Evolutionary conservation across 441 rosid genomes (phyloP), one percentile per base, ranked within the genome.

Genomic region (Populus trichocarpa): DNA sequence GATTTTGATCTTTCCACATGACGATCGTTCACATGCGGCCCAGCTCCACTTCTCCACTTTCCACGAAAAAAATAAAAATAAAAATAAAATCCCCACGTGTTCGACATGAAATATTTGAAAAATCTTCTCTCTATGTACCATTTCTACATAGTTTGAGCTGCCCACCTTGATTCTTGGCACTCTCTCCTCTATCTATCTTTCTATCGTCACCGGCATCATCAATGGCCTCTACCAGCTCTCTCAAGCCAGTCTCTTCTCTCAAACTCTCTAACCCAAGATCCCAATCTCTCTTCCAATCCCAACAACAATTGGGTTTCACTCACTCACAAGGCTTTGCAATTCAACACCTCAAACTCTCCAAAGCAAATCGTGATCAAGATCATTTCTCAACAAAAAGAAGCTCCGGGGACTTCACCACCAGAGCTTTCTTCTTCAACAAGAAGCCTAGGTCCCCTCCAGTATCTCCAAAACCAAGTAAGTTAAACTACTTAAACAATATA

Each of bases 341-440:
- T 40, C 78, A 69, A 65, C 67, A 72, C 20, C 78, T 72, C 77
- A 70, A 20, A 71, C 71, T 82, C 69, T 76, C 71, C 3, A 40
- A 35, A 70, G 50, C 16, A 1, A 38, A 74, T 33, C 42, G n/a
- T 33, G 11, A 36, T 46, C 57, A 3, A 13, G 40, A 61, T 36
- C 22, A 22, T 73, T 53, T 72, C 71, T 71, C 84, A 23, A 8
- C 75, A 9, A 35, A 66, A 46, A 73, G 65, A 67, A 50, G 76
- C 57, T 73, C 82, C 40, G 73, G 6, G 77, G 71, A 10, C 61
- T 20, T 67, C 69, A 61, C 69, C 68, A 73, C 87, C 64, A 74
- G 20, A 36, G 84, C 87, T 65, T 83, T 81, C 77, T 84, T 86
- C 78, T 79, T 57, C 77, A 75, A 50, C 75, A 86, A 83, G 66